These are phyloP conservation scores for Pestalotiopsis sp. DNA, from an alignment of 2,329 filamentous ascomycete species.

Conservation along the genomic window DNA sequence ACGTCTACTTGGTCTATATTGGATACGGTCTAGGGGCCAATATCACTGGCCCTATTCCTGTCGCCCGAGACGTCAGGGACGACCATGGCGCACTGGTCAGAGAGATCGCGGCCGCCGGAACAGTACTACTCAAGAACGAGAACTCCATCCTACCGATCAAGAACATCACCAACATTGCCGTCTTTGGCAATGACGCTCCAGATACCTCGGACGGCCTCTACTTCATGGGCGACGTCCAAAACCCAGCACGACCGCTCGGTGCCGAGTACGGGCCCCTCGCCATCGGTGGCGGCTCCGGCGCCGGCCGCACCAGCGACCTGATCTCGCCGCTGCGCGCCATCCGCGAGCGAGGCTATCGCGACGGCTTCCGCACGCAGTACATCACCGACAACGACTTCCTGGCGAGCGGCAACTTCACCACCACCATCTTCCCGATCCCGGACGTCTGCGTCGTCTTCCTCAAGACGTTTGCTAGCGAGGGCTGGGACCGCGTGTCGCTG, in stretches of 20 bases:
- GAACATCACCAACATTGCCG: conserved; percentile 39
- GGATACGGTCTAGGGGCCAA: conserved; percentile 62
- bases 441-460: conserved; percentile 60
- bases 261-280: conserved; percentile 50
- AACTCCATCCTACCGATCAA: conserved; percentile 51
- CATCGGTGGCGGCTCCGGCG: conserved; percentile 61
- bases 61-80: conserved; percentile 76
- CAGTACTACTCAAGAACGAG: conserved; percentile 72
- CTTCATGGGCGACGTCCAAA: too few species aligned
- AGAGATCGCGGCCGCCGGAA: conserved; percentile 75
- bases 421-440: conserved; percentile 15
- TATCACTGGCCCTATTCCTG: conserved; percentile 27
- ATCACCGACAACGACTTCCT: background rate
- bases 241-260: background rate
- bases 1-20: conserved; percentile 53
- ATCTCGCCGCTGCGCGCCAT: conserved; percentile 58
- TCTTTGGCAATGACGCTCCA: conserved; percentile 52
- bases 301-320: conserved; percentile 52
- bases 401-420: background rate
- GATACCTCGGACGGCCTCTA: conserved; percentile 55
- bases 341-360: conserved; percentile 43
- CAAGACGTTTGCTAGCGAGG: conserved; percentile 64
- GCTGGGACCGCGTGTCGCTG: conserved; percentile 55
- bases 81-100: conserved; percentile 76
- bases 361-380: conserved; percentile 17